Evolutionary conservation across 805 yeast genomes (phyloP).

Genomic region (Wickerhamomyces bisporus): DNA sequence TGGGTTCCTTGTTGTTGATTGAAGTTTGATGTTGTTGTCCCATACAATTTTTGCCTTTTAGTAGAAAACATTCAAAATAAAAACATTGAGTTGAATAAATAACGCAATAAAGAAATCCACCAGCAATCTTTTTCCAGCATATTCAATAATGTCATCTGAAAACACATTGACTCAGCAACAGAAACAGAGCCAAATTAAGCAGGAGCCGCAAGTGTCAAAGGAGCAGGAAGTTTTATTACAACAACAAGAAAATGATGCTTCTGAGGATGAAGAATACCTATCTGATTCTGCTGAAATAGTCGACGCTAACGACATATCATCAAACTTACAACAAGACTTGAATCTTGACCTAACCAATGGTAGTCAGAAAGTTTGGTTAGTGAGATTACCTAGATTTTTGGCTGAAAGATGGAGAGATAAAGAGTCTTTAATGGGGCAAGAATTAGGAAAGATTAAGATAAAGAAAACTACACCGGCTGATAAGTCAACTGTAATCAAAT

Average conservation of each 20-base stretch:
- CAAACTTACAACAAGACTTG: conserved; percentile 37
- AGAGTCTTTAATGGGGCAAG: conserved; percentile 60
- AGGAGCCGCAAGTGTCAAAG: conserved; percentile 3
- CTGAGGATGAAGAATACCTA: conserved; percentile 36
- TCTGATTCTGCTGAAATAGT: conserved; percentile 39
- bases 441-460: conserved; percentile 69
- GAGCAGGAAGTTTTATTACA: conserved; percentile 14
- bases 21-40: too few species aligned
- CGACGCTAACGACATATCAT: conserved; percentile 40
- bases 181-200: conserved; percentile 4
- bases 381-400: conserved; percentile 81
- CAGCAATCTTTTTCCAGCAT: neutral
- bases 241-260: conserved; percentile 24
- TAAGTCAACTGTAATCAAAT: conserved; percentile 42
- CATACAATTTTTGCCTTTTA: too few species aligned
- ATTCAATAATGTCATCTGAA: neutral
- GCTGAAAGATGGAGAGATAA: conserved; percentile 75
- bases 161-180: neutral
- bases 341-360: conserved; percentile 67
- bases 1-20: too few species aligned
- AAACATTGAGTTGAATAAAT: too few species aligned
- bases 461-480: conserved; percentile 23
- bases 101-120: too few species aligned
- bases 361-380: conserved; percentile 83
- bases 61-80: too few species aligned